Evolutionary conservation across 2,329 filamentous ascomycete genomes (phyloP).

Genomic region (Fusarium chlamydosporum): DNA sequence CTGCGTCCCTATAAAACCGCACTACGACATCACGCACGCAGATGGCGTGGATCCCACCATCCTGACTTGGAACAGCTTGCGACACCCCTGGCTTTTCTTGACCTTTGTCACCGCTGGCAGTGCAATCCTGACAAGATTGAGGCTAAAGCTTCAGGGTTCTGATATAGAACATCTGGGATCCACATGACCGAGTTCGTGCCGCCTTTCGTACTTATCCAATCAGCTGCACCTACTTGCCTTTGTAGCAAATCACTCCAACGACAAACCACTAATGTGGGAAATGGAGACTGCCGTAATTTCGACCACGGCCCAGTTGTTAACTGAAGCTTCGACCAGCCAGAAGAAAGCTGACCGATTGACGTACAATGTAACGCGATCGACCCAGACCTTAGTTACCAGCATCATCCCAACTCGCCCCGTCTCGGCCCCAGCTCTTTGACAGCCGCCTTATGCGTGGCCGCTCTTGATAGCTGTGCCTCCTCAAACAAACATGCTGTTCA

Average conservation of each 20-base stretch:
- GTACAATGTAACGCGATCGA: slow-evolving; percentile 45
- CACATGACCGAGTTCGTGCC: slow-evolving; percentile 23
- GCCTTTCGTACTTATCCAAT: slow-evolving; percentile 20
- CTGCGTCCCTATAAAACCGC: slow-evolving; percentile 21
- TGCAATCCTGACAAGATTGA: slow-evolving; percentile 29
- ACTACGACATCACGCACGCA: slow-evolving; percentile 41
- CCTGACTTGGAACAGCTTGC: slow-evolving; percentile 46
- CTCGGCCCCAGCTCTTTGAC: slow-evolving; percentile 38
- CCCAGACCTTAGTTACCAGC: slow-evolving; percentile 40
- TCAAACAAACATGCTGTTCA: slow-evolving; percentile 22
- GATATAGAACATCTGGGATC: slow-evolving; percentile 13
- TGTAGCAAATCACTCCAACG: slow-evolving; percentile 18
- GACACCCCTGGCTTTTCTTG: slow-evolving; percentile 32
- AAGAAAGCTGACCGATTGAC: background rate
- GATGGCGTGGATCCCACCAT: slow-evolving; percentile 45
- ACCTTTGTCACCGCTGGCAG: slow-evolving; percentile 37
- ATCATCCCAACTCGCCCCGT: slow-evolving; percentile 33
- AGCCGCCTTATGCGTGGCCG: slow-evolving; percentile 39
- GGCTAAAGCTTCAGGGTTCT: slow-evolving; percentile 34
- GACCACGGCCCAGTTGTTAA: slow-evolving; percentile 24
- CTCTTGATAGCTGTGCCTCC: slow-evolving; percentile 28
- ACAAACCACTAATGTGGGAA: slow-evolving; percentile 9
- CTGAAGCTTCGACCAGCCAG: slow-evolving; percentile 28
- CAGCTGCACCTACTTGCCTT: slow-evolving; percentile 7
- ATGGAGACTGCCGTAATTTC: slow-evolving; percentile 11